Percentiles rank a stretch among this genome's conserved stretches.
These are phyloP conservation scores for Hygrophoropsis aurantiaca DNA, from an alignment of 768 basidiomycete genomes.

Conservation along the genomic window DNA sequence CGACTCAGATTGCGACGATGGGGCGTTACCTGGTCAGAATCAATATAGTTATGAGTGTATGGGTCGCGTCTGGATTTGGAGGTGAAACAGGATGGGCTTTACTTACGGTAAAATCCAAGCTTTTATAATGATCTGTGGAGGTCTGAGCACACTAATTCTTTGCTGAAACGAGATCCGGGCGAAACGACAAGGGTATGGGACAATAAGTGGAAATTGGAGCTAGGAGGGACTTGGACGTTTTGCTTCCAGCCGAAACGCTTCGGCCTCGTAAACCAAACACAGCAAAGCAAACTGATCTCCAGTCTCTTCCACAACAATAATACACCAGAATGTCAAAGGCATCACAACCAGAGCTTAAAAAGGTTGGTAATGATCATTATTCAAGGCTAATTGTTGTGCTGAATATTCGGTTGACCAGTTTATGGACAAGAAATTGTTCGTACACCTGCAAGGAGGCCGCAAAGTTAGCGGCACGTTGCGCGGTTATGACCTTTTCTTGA, in stretches of 20 bases:
- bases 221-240: not conserved
- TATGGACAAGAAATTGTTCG: conserved; percentile 97
- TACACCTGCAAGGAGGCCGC: conserved; percentile 91
- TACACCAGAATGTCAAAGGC: conserved; percentile 77
- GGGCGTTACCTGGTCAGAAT: too few species aligned
- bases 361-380: conserved; percentile 51
- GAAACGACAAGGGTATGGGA: not conserved
- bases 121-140: not conserved
- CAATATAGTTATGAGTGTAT: not conserved
- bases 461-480: conserved; percentile 94
- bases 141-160: too few species aligned
- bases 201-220: not conserved
- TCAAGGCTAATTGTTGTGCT: conserved; percentile 3
- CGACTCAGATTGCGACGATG: too few species aligned
- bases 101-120: not conserved
- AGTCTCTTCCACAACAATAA: conserved; percentile 2
- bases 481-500: conserved; percentile 98
- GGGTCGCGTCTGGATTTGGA: not conserved
- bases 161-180: not conserved
- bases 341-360: conserved; percentile 97
- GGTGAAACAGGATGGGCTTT: not conserved
- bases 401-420: conserved; percentile 51
- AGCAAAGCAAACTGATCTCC: conserved; percentile 25
- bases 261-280: conserved; percentile 25
- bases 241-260: not conserved